Evolutionary conservation across 345 rosid species (phyloP).

Genomic region (Kandelia obovata): DNA sequence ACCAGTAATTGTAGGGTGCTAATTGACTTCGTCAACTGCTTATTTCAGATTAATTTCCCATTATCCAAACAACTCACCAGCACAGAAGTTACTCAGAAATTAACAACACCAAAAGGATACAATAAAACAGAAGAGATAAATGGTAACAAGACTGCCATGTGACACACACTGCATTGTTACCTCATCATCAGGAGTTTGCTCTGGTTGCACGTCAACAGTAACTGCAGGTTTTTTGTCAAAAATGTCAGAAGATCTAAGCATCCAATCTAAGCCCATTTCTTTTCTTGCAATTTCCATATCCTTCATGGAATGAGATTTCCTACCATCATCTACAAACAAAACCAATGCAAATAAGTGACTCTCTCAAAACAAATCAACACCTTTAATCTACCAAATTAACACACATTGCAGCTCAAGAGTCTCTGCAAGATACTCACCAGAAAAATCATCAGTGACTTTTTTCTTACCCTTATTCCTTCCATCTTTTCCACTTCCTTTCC

Average conservation of each 20-base stretch:
- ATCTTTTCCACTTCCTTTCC: slow-evolving; percentile 19
- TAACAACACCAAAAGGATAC: background rate
- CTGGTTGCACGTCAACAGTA: slow-evolving; percentile 31
- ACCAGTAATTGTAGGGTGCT: background rate
- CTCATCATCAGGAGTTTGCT: slow-evolving; percentile 49
- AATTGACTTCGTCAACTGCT: background rate
- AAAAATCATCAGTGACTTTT: slow-evolving; percentile 3
- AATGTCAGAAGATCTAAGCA: slow-evolving; percentile 63
- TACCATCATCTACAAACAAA: slow-evolving; percentile 26
- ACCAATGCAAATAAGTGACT: background rate
- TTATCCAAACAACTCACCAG: background rate
- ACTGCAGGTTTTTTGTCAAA: slow-evolving; percentile 31
- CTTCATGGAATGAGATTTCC: slow-evolving; percentile 18
- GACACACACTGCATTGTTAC: slow-evolving; percentile 24
- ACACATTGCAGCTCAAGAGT: background rate
- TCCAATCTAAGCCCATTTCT: slow-evolving; percentile 81
- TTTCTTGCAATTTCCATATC: slow-evolving; percentile 55
- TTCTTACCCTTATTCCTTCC: slow-evolving; percentile 24
- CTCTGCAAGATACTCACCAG: slow-evolving; percentile 16
- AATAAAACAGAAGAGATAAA: background rate
- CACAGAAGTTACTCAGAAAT: background rate
- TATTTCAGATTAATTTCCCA: background rate
- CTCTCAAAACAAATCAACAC: background rate
- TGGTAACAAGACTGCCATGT: background rate
- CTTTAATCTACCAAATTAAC: background rate